phyloP scores from a whole-genome alignment of 1,284 basidiomycete species.

The Naganishia liquefaciens region DNA sequence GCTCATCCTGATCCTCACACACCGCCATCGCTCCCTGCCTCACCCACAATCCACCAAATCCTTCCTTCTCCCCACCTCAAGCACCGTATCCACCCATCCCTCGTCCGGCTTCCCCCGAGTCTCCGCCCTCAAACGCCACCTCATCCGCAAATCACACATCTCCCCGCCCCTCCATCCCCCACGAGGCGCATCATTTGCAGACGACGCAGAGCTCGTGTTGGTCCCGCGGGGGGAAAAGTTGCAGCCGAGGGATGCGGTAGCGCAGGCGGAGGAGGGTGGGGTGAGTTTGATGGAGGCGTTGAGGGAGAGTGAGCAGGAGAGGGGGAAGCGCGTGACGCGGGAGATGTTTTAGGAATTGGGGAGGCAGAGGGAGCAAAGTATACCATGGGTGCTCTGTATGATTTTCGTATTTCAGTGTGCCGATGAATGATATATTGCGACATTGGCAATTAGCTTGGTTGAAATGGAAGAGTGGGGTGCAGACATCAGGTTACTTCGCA shows the following conservation, averaged over 20 bases:
- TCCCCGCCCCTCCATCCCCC: not conserved
- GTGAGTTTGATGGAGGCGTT: slow-evolving; percentile 27
- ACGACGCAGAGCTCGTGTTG: not conserved
- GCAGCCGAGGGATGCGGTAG: not conserved
- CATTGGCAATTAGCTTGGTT: too few relatives aligned
- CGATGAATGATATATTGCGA: too few relatives aligned
- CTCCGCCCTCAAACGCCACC: not conserved
- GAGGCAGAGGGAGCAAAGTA: too few relatives aligned
- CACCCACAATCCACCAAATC: not conserved
- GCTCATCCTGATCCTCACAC: slow-evolving; percentile 1
- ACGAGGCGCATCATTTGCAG: not conserved
- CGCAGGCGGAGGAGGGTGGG: not conserved
- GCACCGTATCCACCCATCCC: not conserved
- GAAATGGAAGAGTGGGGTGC: too few relatives aligned
- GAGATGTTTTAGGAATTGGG: not conserved
- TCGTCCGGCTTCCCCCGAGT: not conserved
- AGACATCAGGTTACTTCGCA: too few relatives aligned
- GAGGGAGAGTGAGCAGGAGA: not conserved
- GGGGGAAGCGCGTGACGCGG: too few relatives aligned
- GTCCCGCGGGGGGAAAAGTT: not conserved
- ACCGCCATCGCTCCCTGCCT: not conserved
- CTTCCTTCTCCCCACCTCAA: not conserved
- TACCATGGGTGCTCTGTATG: too few relatives aligned
- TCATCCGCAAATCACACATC: slow-evolving; percentile 15
- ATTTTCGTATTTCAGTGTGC: too few relatives aligned